Evolutionary conservation across 2,329 filamentous ascomycete species (phyloP), one percentile per base, ranked within the genome.

Genomic region (Rhynchosporium secalis): DNA sequence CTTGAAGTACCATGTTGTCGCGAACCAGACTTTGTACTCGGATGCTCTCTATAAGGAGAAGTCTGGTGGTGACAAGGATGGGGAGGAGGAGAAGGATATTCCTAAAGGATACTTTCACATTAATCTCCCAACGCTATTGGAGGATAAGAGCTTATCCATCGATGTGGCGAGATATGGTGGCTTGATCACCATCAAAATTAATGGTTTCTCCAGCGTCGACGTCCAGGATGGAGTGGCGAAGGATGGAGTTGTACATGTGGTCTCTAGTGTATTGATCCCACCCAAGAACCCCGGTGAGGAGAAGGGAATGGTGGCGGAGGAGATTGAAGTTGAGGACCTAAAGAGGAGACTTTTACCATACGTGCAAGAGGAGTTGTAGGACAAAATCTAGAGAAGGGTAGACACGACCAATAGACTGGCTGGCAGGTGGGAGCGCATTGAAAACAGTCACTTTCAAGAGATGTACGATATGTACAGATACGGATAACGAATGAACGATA

Each of bases 171-270:
- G 82, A 13, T 88, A 83, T 70, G 86, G 84, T n/a, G 84, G 88
- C 0, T 86, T 89, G 70, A 85, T 89, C 58, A 81, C 76, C 4
- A 87, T 96, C 65, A 86, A 86, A 73, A 81, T 96, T 71, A 96
- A 96, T 71, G 90, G 87, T 13, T 88, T 87, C 68, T 79, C 81
- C 2, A 79, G 79, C 6, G 89, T 96, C 1, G 78, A 79, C 0
- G 78, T 91, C 6, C 79, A 86, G 65, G 92, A 96, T 72, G 87
- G 81, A 0, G 75, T 95, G 60, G 89, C 88, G 0, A 84, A 82
- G 71, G 90, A 96, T 72, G 93, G 93, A 38, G 92, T 94, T 13
- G 83, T 96, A 43, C 93, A 96, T 61, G 86, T 94, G 15, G 80
- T 95, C 0, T 81, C 83, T 54, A 81, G 81, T 62, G 85, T 96